Percentiles rank a stretch among this genome's conserved stretches.
Conservation (phyloP, 495 filamentous ascomycete species). For the Talaromyces adpressus region DNA sequence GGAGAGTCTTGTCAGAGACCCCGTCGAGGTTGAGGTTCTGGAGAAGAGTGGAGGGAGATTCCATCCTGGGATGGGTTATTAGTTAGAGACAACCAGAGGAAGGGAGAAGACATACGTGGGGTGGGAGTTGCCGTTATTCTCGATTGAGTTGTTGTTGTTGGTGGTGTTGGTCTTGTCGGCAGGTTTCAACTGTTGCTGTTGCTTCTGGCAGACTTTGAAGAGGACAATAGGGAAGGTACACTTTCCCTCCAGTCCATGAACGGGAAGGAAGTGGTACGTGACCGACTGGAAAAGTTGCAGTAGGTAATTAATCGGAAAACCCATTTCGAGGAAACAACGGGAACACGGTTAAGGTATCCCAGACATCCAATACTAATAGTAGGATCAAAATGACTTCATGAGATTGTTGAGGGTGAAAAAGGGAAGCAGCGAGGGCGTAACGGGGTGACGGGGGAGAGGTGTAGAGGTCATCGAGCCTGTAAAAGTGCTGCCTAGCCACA, state of each 20-base stretch:
- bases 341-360: neutral
- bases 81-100: neutral
- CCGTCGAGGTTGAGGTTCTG: neutral
- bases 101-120: neutral
- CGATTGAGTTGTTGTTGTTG: neutral
- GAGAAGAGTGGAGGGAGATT: neutral
- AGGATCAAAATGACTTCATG: neutral
- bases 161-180: neutral
- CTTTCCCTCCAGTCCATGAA: neutral
- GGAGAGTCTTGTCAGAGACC: neutral
- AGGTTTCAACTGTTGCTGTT: conserved; percentile 22
- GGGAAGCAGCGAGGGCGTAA: neutral
- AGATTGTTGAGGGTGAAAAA: neutral
- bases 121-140: conserved; percentile 11
- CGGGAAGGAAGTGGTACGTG: neutral
- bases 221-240: neutral
- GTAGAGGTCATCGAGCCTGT: neutral
- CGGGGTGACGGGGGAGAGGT: neutral
- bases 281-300: neutral
- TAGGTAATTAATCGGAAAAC: neutral
- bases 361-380: neutral
- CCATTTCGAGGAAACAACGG: neutral
- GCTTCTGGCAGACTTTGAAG: conserved; percentile 15
- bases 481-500: conserved; percentile 4
- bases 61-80: too few relatives aligned